Conservation (phyloP, 225 moss, liverwort and hornwort species). For the Marchantia paleacea region DNA sequence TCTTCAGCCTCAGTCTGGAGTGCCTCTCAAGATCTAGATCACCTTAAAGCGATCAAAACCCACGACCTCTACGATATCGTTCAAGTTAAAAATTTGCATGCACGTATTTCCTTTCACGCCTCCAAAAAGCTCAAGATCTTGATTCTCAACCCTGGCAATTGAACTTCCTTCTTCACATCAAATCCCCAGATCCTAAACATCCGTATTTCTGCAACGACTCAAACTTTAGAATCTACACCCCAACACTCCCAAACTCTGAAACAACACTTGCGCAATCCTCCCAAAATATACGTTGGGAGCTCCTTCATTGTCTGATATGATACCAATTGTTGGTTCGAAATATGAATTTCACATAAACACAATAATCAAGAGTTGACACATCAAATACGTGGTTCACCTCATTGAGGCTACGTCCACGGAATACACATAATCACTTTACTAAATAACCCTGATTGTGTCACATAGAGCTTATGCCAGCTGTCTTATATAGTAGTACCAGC, state of each 20-base stretch:
- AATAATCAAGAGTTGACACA: too few species aligned
- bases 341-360: too few species aligned
- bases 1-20: slow-evolving; percentile 75
- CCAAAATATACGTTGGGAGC: not conserved
- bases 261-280: not conserved
- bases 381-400: too few species aligned
- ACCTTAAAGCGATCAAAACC: slow-evolving; percentile 12
- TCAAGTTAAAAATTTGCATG: not conserved
- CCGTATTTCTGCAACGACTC: not conserved
- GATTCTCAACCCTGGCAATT: too few species aligned
- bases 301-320: not conserved
- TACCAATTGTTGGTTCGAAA: too few species aligned
- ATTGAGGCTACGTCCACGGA: too few species aligned
- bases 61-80: not conserved
- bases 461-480: too few species aligned
- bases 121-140: slow-evolving; percentile 11
- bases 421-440: too few species aligned
- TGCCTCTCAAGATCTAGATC: slow-evolving; percentile 21
- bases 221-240: not conserved
- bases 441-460: too few species aligned
- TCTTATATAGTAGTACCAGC: too few species aligned
- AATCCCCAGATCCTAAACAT: not conserved
- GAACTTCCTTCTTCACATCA: too few species aligned
- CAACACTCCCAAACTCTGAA: not conserved
- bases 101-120: not conserved